Conservation (phyloP, 495 filamentous ascomycete genomes). For the Trichoderma asperelloides region DNA sequence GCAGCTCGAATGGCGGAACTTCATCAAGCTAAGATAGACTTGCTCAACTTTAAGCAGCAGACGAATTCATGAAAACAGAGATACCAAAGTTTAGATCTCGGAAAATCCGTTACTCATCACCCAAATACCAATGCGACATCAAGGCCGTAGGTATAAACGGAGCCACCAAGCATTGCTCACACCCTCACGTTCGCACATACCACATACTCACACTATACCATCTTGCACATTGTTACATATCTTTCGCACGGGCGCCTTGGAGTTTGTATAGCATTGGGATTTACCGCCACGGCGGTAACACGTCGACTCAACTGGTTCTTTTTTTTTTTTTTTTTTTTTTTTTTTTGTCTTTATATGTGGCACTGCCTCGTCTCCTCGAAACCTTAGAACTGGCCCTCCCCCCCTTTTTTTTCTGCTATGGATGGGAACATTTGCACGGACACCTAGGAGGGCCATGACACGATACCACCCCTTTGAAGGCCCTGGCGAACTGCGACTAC, state of each 20-base stretch:
- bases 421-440: background rate
- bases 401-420: background rate
- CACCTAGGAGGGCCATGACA: background rate
- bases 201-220: background rate
- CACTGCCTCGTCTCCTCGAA: background rate
- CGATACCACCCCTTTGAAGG: conserved; percentile 1
- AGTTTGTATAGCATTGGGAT: conserved; percentile 7
- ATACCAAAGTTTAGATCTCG: background rate
- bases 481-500: background rate
- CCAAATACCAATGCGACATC: background rate
- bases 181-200: background rate
- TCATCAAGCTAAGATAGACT: background rate
- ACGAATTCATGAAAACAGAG: background rate
- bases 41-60: background rate
- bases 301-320: background rate
- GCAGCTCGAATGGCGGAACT: background rate
- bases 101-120: background rate
- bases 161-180: background rate
- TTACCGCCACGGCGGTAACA: background rate
- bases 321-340: background rate
- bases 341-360: background rate
- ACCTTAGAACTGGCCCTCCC: background rate
- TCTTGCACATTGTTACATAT: conserved; percentile 1
- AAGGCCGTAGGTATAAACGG: background rate
- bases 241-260: background rate